Conservation (phyloP, 768 basidiomycete genomes). For the Tremella yokohamensis region DNA sequence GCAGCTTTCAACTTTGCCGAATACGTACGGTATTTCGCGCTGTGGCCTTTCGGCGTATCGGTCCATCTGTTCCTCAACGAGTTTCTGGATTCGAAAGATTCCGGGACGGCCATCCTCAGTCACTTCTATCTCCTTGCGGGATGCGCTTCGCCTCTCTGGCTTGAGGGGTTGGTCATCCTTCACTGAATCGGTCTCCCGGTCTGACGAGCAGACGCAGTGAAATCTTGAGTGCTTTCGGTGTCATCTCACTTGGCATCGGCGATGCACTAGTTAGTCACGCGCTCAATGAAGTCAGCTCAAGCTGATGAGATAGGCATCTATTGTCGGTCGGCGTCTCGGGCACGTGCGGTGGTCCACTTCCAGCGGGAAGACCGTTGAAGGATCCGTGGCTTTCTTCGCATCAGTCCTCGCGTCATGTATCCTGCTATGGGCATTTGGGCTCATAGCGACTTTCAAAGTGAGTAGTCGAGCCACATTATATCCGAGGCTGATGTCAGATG, state of each 20-base stretch:
- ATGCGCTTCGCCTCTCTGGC: constrained; percentile 89
- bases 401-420: constrained; percentile 70
- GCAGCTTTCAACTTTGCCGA: constrained; percentile 93
- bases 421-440: constrained; percentile 66
- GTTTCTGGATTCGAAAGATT: constrained; percentile 90
- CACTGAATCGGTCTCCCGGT: background rate
- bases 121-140: constrained; percentile 97
- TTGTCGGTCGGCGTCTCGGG: constrained; percentile 82
- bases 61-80: constrained; percentile 97
- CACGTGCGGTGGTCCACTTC: constrained; percentile 76
- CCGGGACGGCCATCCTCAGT: constrained; percentile 90
- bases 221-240: constrained; percentile 72
- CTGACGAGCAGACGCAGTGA: constrained; percentile 25
- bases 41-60: constrained; percentile 89
- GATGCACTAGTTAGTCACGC: constrained; percentile 73
- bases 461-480: constrained; percentile 41
- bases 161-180: constrained; percentile 69
- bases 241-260: constrained; percentile 82
- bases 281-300: background rate
- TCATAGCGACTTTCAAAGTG: constrained; percentile 74
- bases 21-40: constrained; percentile 96
- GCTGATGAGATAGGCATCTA: constrained; percentile 67
- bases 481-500: constrained; percentile 55
- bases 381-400: constrained; percentile 72
- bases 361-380: constrained; percentile 85